Evolutionary conservation across 768 basidiomycete species (phyloP), one percentile per base, ranked within the genome.

Genomic region (Amanita inopinata): DNA sequence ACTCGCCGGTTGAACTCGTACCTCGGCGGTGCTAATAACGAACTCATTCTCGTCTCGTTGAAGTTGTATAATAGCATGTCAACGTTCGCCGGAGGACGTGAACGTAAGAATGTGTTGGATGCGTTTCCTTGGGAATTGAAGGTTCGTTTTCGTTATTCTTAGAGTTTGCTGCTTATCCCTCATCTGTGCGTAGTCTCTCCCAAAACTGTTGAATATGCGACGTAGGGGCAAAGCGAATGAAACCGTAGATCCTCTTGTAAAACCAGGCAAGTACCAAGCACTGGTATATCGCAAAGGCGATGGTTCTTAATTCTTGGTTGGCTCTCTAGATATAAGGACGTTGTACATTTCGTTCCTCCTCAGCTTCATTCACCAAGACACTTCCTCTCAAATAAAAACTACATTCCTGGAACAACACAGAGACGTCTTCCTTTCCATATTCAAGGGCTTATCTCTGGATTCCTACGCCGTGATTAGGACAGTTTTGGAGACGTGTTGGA

Each of bases 111-210:
- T 0, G 65, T 85, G 1, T 58, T 80, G 19, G 86, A 88, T 41
- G 66, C 66, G 0, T 86, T 90, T 58, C 73, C 76, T 4, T 90
- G 87, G 87, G 84, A 85, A 45, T 67, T 71, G 22, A 89, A 87
- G 69, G 87, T 80, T 40, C 1, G 60, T 53, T 24, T 45, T 6
- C 31, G 2, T 20, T 14, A 12, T 0, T 37, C 33, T 30, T 19
- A n/a, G 15, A 33, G 18, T 14, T 8, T 38, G 18, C 23, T 45
- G 25, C 35, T 10, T 23, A 31, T 46, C 43, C 19, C 47, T 41
- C 17, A 43, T 42, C 35, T 22, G n/a, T 27, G 5, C 24, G 3
- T 40, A 88, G 85, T 71, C 70, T 18, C 61, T 87, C 2, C 70
- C 76, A 2, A 86, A 78, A 60, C 56, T 90, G 1, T 55, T 86